Conservation (phyloP, 148 eudicot genomes). For the Arbutus unedo region DNA sequence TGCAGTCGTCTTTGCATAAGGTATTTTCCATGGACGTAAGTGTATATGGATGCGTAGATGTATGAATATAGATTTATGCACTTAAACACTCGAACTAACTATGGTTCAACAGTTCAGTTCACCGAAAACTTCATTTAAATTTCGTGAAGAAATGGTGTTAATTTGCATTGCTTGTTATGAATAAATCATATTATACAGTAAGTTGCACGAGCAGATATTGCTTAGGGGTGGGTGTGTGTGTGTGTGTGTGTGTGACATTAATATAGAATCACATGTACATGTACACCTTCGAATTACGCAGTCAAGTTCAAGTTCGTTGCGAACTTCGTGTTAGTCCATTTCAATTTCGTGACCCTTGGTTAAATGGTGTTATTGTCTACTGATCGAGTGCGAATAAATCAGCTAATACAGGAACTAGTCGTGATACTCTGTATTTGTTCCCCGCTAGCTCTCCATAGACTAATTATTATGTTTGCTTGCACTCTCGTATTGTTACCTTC, state of each 20-base stretch:
- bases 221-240: neutral
- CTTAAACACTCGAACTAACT: neutral
- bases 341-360: neutral
- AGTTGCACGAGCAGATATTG: neutral
- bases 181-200: neutral
- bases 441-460: no score
- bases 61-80: neutral
- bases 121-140: neutral
- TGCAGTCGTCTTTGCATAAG: slow-evolving; percentile 20
- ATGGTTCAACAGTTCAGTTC: neutral
- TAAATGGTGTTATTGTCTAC: neutral
- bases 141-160: neutral
- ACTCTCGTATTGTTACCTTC: no score
- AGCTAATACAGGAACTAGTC: neutral
- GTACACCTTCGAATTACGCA: no score
- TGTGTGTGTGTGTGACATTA: neutral
- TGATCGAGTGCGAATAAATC: neutral
- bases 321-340: neutral
- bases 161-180: neutral
- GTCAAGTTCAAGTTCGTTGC: neutral
- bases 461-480: no score
- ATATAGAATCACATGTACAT: neutral
- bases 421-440: no score
- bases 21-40: neutral
- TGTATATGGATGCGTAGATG: neutral